These are phyloP conservation scores for Rhodotorula graminis DNA, from an alignment of 768 basidiomycete genomes.

Conservation along the genomic window DNA sequence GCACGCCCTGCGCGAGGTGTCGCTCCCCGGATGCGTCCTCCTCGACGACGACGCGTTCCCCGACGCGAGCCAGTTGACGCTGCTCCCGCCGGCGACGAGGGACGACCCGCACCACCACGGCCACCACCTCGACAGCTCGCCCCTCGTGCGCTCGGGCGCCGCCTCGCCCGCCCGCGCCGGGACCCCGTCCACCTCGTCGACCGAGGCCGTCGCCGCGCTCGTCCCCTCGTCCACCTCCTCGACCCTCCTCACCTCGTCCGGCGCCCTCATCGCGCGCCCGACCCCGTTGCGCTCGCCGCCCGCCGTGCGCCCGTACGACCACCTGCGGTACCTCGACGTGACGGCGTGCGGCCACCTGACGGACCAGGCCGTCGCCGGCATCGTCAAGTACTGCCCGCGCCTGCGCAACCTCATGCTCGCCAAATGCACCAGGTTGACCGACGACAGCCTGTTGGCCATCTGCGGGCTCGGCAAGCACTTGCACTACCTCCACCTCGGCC, in stretches of 20 bases:
- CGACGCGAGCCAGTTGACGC: slow-evolving; percentile 49
- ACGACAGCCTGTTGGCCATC: slow-evolving; percentile 74
- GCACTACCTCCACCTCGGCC: slow-evolving; percentile 92
- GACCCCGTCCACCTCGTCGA: background rate
- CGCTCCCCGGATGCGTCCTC: slow-evolving; percentile 69
- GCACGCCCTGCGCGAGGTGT: slow-evolving; percentile 81
- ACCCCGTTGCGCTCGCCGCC: slow-evolving; percentile 14
- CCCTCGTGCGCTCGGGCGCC: background rate
- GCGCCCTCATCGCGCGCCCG: slow-evolving; percentile 5
- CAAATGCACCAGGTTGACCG: slow-evolving; percentile 74
- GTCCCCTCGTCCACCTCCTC: slow-evolving; percentile 46
- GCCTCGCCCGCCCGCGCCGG: background rate
- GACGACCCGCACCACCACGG: background rate
- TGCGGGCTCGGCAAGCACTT: slow-evolving; percentile 83
- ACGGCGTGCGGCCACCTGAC: slow-evolving; percentile 77
- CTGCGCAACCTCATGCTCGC: slow-evolving; percentile 81
- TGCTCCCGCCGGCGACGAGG: slow-evolving; percentile 1
- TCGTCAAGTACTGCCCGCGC: slow-evolving; percentile 72
- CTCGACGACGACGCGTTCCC: slow-evolving; percentile 81
- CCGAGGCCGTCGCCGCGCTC: slow-evolving; percentile 51
- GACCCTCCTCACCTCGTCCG: slow-evolving; percentile 53
- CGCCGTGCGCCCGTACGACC: slow-evolving; percentile 59
- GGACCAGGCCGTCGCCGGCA: slow-evolving; percentile 75
- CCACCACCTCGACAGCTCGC: background rate
- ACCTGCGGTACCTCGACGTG: slow-evolving; percentile 86